These are phyloP conservation scores for Candida michaelii DNA, from an alignment of 805 yeast species.

Conservation along the genomic window DNA sequence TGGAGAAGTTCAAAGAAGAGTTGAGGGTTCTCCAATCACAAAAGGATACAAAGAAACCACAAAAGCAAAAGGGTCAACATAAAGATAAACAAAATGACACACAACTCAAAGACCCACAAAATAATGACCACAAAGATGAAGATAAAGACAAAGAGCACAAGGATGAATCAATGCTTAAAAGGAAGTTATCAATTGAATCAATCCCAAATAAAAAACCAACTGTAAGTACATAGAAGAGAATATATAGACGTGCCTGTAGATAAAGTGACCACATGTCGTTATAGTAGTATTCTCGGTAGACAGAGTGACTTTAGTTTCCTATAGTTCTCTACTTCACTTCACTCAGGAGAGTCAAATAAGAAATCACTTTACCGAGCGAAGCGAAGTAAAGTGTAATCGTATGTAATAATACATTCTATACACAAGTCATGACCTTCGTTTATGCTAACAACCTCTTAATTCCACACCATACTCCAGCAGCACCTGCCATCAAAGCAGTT, in stretches of 20 bases:
- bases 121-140: too few relatives aligned
- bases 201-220: background rate
- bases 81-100: background rate
- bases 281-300: too few relatives aligned
- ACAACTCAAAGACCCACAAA: too few relatives aligned
- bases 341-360: too few relatives aligned
- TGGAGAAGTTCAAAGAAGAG: background rate
- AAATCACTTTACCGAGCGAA: too few relatives aligned
- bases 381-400: too few relatives aligned
- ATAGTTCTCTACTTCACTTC: too few relatives aligned
- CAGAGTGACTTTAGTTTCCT: too few relatives aligned
- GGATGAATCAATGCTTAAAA: background rate
- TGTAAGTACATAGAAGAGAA: conserved; percentile 1
- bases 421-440: conserved; percentile 14
- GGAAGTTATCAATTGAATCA: conserved; percentile 4
- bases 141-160: too few relatives aligned
- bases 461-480: conserved; percentile 92
- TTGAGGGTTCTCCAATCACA: background rate
- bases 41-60: background rate
- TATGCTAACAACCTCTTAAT: conserved; percentile 48
- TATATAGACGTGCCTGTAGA: too few relatives aligned
- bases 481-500: conserved; percentile 80
- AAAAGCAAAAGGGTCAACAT: background rate
- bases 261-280: too few relatives aligned
- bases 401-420: conserved; percentile 11